Conservation (phyloP, 495 filamentous ascomycete species). For the Polyplosphaeria fusca region DNA sequence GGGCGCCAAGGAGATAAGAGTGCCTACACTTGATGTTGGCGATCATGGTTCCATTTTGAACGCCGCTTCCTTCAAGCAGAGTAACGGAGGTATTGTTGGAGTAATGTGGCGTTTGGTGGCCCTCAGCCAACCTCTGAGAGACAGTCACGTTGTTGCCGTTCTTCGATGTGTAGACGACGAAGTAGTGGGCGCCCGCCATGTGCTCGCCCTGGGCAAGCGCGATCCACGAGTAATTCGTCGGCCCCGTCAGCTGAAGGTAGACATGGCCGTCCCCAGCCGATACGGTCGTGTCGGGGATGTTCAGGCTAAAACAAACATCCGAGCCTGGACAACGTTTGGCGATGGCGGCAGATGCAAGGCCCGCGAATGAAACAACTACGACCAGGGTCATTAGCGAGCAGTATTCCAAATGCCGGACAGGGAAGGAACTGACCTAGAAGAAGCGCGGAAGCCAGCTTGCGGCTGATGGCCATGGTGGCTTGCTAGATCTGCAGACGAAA, state of each 20-base stretch:
- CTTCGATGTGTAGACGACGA: slow-evolving; percentile 37
- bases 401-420: too few relatives aligned
- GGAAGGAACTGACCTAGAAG: too few relatives aligned
- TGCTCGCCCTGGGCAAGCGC: slow-evolving; percentile 34
- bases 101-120: slow-evolving; percentile 3
- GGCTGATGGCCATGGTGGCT: too few relatives aligned
- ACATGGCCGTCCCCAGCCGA: slow-evolving; percentile 35
- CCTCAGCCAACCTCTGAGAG: slow-evolving; percentile 1
- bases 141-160: slow-evolving; percentile 37
- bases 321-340: slow-evolving; percentile 16
- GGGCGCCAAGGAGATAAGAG: background rate
- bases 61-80: slow-evolving; percentile 35
- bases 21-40: slow-evolving; percentile 36
- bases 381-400: too few relatives aligned
- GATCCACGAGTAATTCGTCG: slow-evolving; percentile 34
- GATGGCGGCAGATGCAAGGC: background rate
- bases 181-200: slow-evolving; percentile 36
- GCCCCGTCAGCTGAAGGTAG: slow-evolving; percentile 35
- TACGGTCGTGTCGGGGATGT: slow-evolving; percentile 32
- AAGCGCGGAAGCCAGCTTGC: too few relatives aligned
- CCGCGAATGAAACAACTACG: too few relatives aligned
- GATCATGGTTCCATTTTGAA: slow-evolving; percentile 33
- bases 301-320: slow-evolving; percentile 35
- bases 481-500: too few relatives aligned
- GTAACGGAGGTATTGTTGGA: slow-evolving; percentile 26